Base-by-base conservation (phyloP, 164 flowering plant genomes). In the Protea cynaroides region DNA sequence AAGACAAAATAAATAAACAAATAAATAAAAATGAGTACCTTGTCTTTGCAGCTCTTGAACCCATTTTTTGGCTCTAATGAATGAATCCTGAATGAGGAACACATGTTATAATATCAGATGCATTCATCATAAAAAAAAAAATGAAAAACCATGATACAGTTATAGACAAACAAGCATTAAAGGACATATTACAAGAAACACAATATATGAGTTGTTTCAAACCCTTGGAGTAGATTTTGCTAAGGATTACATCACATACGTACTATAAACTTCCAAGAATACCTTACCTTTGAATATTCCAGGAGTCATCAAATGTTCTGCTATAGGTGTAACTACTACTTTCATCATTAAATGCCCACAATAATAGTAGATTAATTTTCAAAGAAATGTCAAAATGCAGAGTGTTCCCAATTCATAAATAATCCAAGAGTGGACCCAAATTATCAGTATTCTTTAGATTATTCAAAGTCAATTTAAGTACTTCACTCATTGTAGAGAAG, bases 41-140 rank as follows among this genome's bases (percentile, higher is more conserved):
- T 77, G 82, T 66, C 73, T 74, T 37, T 76, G 76, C 61, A 79
- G 74, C 57, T 79, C 82, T 68, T 73, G 64, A 59, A 78, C 73
- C 81, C 81, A 78, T 68, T 75, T 78, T 73, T 68, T 65, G 40
- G 77, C 82, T 66, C 78, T 70, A 52, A 38, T 50, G 62, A 74
- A 79, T 49, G 82, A 71, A 18, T 76, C 80, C 82, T 79, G 74
- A 51, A 52, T 56, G 51, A 58, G 68, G 61, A 53, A 6, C 17
- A 29, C 11, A 22, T n/a, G n/a, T n/a, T n/a, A n/a, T n/a, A n/a
- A n/a, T n/a, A n/a, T n/a, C n/a, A 34, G 17, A 61, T 24, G 12
- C 8, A 25, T 52, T 38, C 58, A 25, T 61, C 54, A 22, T n/a
- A 25, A 21, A 10, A 52, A 66, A 22, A 18, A 56, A 29, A 18